Conservation (phyloP, 495 filamentous ascomycete genomes). For the Penicillium verhagenii region DNA sequence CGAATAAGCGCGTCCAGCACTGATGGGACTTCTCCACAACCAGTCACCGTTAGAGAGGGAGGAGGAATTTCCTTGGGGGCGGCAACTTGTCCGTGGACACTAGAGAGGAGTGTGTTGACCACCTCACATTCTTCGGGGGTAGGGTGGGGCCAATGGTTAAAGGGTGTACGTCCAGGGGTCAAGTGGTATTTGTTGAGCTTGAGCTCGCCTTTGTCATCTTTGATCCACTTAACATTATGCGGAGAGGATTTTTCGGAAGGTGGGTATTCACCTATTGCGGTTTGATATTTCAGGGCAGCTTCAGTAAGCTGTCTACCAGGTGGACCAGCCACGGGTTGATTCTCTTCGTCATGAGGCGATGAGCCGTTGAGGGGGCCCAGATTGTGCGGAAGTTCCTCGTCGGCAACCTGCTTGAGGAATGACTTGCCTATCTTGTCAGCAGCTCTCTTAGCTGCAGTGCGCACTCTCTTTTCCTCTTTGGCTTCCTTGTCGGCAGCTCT, state of each 20-base stretch:
- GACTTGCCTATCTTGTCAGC: background rate
- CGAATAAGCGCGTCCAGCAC: slow-evolving; percentile 86
- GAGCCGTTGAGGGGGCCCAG: no score
- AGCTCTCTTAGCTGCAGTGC: background rate
- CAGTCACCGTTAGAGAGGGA: slow-evolving; percentile 76
- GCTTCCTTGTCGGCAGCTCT: background rate
- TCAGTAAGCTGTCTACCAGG: no score
- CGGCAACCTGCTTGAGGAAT: background rate
- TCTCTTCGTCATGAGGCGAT: no score
- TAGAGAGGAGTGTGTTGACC: slow-evolving; percentile 66
- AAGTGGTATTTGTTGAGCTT: slow-evolving; percentile 38
- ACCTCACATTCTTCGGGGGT: slow-evolving; percentile 71
- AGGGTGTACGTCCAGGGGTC: slow-evolving; percentile 57
- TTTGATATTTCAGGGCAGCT: no score
- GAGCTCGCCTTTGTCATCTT: slow-evolving; percentile 4
- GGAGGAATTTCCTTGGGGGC: slow-evolving; percentile 67
- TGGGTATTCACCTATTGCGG: no score
- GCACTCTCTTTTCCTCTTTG: background rate
- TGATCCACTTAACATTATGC: background rate
- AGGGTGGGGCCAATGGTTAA: slow-evolving; percentile 65
- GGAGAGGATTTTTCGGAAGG: no score
- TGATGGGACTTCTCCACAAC: slow-evolving; percentile 92
- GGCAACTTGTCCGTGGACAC: slow-evolving; percentile 62
- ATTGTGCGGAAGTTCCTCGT: background rate
- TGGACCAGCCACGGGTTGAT: no score